Evolutionary conservation across 106 monocot genomes (phyloP).

Genomic region (Dendrobium huoshanense): DNA sequence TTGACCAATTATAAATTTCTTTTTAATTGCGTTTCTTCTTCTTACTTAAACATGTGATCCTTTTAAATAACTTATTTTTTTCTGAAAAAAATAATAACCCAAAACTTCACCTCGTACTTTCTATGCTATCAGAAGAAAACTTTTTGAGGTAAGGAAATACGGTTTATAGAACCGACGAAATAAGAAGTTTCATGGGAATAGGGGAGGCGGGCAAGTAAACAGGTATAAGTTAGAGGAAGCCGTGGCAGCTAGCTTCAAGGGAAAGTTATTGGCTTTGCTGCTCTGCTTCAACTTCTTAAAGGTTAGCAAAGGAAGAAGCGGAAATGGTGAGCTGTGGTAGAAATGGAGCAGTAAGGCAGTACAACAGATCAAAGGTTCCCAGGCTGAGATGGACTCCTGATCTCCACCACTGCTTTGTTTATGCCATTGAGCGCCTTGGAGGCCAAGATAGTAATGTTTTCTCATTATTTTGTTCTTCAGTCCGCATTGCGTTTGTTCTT

Average conservation of each 20-base stretch:
- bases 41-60: too few relatives aligned
- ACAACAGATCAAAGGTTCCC: slow-evolving; percentile 89
- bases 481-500: neutral
- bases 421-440: slow-evolving; percentile 81
- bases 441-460: slow-evolving; percentile 63
- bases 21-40: too few relatives aligned
- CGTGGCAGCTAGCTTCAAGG: too few relatives aligned
- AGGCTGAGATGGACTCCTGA: slow-evolving; percentile 91
- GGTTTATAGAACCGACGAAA: neutral
- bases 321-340: slow-evolving; percentile 49
- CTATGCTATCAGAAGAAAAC: neutral
- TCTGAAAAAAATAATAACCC: neutral
- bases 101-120: neutral
- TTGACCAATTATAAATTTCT: too few relatives aligned
- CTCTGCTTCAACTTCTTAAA: neutral
- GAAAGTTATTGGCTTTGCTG: neutral
- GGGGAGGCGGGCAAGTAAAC: neutral
- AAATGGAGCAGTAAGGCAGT: slow-evolving; percentile 73
- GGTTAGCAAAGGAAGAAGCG: neutral
- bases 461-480: slow-evolving; percentile 3
- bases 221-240: neutral
- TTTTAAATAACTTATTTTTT: too few relatives aligned
- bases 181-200: neutral
- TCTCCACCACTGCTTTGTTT: slow-evolving; percentile 78
- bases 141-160: neutral